Percentiles rank a stretch among this genome's conserved stretches.
phyloP scores from a whole-genome alignment of 2,329 filamentous ascomycete species.

The Cercospora sojina region DNA sequence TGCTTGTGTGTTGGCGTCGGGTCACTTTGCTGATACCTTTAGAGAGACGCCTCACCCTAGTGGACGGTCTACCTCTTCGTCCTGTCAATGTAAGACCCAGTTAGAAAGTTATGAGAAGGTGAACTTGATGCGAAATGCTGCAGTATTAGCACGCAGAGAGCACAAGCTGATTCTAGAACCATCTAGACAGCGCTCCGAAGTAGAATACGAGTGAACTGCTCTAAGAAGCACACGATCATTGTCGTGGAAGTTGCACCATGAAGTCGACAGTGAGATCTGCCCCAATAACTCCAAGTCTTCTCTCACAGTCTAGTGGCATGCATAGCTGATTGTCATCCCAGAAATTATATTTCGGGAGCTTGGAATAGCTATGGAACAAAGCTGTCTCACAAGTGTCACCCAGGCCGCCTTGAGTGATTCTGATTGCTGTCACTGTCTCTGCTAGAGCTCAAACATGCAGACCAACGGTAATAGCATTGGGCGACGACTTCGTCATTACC shows the following conservation, averaged over 20 bases:
- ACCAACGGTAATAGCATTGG: not conserved
- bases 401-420: not conserved
- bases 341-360: not conserved
- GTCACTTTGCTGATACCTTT: not conserved
- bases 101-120: not conserved
- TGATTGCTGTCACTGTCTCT: not conserved
- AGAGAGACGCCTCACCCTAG: not conserved
- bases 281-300: not conserved
- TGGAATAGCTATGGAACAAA: not conserved
- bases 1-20: not conserved
- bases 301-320: not conserved
- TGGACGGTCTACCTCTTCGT: not conserved
- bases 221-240: not conserved
- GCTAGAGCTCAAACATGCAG: not conserved
- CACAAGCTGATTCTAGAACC: not conserved
- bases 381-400: not conserved
- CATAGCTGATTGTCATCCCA: not conserved
- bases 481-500: too few relatives aligned
- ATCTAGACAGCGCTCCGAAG: not conserved
- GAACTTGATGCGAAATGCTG: not conserved
- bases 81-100: not conserved
- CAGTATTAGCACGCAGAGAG: not conserved
- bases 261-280: not conserved
- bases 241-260: not conserved
- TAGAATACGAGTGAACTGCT: not conserved